Percentiles rank a stretch among this genome's conserved stretches.
Conservation (phyloP, 345 rosid species). For the Cardamine resedifolia region DNA sequence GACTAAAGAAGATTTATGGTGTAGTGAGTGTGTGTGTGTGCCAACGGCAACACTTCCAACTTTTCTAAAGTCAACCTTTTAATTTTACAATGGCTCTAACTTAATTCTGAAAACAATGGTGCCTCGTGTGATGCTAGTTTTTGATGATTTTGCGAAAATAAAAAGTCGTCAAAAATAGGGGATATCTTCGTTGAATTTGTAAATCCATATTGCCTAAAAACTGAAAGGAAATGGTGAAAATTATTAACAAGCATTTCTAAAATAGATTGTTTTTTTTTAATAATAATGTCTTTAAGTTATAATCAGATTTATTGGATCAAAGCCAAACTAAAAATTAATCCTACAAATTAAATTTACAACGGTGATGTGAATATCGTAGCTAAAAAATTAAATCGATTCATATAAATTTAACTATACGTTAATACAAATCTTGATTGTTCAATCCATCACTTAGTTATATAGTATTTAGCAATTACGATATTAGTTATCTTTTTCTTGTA, state of each 20-base stretch:
- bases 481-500: not conserved
- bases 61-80: conserved; percentile 36
- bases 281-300: not conserved
- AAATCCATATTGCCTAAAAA: not conserved
- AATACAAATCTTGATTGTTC: not conserved
- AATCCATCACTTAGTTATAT: not conserved
- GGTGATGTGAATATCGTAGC: not conserved
- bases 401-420: not conserved
- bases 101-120: not conserved
- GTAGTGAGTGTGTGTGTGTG: conserved; percentile 36
- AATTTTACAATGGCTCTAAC: conserved; percentile 3
- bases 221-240: conserved; percentile 1
- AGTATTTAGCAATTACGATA: not conserved
- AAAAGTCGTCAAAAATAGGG: not conserved
- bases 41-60: conserved; percentile 35
- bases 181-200: not conserved
- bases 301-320: too few species aligned
- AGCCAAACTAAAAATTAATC: not conserved
- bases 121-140: not conserved
- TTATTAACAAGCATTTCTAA: not conserved
- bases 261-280: not conserved
- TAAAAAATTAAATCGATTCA: not conserved
- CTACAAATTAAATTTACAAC: not conserved
- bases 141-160: not conserved
- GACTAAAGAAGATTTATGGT: conserved; percentile 2